Conservation (phyloP, 177 flowering plant species). For the Vitis hybrid region DNA sequence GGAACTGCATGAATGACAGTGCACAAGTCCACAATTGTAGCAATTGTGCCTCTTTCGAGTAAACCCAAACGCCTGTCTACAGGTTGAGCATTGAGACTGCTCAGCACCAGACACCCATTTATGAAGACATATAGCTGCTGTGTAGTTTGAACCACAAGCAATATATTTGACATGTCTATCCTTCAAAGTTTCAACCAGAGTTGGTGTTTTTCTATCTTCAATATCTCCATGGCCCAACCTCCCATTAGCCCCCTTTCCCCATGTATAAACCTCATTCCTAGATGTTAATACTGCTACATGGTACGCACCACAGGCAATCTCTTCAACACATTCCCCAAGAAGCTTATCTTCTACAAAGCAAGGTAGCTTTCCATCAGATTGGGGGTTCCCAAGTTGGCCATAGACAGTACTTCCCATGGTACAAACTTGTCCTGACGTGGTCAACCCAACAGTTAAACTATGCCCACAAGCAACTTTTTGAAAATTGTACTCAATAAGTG, state of each 20-base stretch:
- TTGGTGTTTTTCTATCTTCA: constrained; percentile 82
- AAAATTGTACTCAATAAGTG: constrained; percentile 82
- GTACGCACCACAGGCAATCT: constrained; percentile 91
- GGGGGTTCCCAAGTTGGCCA: constrained; percentile 92
- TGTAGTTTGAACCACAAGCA: constrained; percentile 86
- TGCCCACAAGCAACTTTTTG: constrained; percentile 94
- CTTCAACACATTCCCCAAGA: constrained; percentile 68
- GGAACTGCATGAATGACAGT: constrained; percentile 95
- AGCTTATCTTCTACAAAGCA: constrained; percentile 83
- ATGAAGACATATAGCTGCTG: constrained; percentile 88
- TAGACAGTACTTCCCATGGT: constrained; percentile 96
- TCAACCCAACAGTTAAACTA: constrained; percentile 84
- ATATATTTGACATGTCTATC: constrained; percentile 91
- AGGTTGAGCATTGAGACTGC: constrained; percentile 90
- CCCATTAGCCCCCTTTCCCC: constrained; percentile 99
- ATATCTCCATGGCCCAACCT: constrained; percentile 94
- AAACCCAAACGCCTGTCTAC: constrained; percentile 95
- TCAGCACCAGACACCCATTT: constrained; percentile 96
- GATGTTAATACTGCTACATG: constrained; percentile 88
- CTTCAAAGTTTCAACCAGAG: constrained; percentile 83
- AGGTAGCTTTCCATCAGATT: constrained; percentile 86
- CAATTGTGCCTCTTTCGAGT: constrained; percentile 96
- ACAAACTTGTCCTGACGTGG: constrained; percentile 85
- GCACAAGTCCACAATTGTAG: constrained; percentile 95
- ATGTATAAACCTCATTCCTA: constrained; percentile 87